Percentiles rank a stretch among this genome's conserved stretches.
phyloP scores from a whole-genome alignment of 2,329 filamentous ascomycete genomes.

The Sporothrix inflata region DNA sequence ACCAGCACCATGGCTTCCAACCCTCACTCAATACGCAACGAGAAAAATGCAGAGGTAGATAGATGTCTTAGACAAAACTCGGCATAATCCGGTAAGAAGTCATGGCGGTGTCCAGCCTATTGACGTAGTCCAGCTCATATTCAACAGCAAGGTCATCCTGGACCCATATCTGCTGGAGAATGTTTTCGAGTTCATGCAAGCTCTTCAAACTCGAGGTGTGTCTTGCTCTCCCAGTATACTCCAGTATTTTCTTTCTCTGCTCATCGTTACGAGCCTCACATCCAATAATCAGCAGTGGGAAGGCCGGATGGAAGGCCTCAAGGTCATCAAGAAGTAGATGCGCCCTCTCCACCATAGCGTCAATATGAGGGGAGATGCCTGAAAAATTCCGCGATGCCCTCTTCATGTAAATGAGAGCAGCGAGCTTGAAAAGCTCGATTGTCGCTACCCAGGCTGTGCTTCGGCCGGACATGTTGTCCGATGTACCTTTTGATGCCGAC shows the following conservation, averaged over 20 bases:
- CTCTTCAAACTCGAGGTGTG: background rate
- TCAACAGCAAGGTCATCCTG: background rate
- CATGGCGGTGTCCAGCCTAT: background rate
- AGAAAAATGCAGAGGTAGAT: no score
- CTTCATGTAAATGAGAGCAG: background rate
- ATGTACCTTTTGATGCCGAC: no score
- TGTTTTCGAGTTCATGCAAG: background rate
- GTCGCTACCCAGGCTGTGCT: background rate
- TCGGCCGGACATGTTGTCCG: no score
- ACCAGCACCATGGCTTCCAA: no score
- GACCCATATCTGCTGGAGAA: background rate
- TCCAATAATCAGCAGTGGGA: background rate
- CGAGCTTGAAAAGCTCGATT: background rate
- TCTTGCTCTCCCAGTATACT: background rate
- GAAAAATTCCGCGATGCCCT: background rate
- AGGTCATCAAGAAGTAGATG: background rate
- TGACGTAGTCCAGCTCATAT: background rate
- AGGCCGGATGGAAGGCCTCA: background rate
- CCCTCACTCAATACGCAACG: no score
- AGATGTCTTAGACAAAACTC: background rate
- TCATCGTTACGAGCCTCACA: background rate
- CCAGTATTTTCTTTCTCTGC: background rate
- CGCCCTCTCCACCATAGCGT: background rate
- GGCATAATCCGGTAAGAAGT: background rate
- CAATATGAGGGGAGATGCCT: background rate